Evolutionary conservation across 73 alveolate genomes (phyloP).

Genomic region (Paramecium bursaria): DNA sequence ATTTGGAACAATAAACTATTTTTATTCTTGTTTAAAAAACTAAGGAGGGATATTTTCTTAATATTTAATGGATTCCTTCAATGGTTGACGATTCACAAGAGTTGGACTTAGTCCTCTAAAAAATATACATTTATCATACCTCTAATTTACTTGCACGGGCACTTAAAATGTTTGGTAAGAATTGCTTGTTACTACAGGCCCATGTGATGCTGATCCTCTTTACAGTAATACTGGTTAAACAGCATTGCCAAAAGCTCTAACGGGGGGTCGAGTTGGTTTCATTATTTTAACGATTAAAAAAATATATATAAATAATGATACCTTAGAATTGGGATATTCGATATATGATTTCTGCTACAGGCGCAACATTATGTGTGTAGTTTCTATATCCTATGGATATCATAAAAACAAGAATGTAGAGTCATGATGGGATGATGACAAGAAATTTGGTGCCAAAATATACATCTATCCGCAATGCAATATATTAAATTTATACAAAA

Average conservation of each 20-base stretch:
- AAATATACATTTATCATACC: no score
- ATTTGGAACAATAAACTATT: background rate
- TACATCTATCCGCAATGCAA: conserved; percentile 10
- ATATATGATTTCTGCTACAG: background rate
- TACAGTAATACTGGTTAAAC: background rate
- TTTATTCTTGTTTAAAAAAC: background rate
- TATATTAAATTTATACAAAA: conserved; percentile 4
- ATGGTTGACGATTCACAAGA: background rate
- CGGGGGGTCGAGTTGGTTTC: conserved; percentile 57
- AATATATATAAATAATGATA: conserved; percentile 1
- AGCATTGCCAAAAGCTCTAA: conserved; percentile 27
- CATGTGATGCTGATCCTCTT: conserved; percentile 20
- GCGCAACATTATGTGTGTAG: conserved; percentile 47
- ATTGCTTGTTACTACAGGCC: conserved; percentile 4
- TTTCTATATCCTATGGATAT: conserved; percentile 35
- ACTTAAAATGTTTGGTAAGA: conserved; percentile 12
- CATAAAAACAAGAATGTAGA: conserved; percentile 49
- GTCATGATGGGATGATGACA: conserved; percentile 24
- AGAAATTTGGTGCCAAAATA: conserved; percentile 49
- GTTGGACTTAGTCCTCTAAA: conserved; percentile 32
- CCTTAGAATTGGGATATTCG: no score
- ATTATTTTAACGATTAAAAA: conserved; percentile 38
- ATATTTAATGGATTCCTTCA: background rate
- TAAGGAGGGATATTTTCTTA: conserved; percentile 12
- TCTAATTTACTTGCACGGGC: background rate